phyloP scores from a whole-genome alignment of 2,329 filamentous ascomycete species.

The Aciculosporium take region DNA sequence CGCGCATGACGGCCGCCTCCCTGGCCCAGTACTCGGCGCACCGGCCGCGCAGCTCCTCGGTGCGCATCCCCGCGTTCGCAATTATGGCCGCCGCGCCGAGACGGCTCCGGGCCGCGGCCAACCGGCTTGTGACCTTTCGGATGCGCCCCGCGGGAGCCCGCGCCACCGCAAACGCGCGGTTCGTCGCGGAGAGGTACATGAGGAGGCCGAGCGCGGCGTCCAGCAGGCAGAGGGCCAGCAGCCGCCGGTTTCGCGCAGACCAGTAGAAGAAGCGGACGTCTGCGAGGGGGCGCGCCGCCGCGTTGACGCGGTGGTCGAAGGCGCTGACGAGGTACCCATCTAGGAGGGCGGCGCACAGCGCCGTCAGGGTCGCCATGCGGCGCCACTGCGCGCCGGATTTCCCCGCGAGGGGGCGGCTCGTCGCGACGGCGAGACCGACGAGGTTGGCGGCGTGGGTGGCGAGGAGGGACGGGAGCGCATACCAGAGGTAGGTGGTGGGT shows the following conservation, averaged over 20 bases:
- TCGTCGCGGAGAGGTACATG: constrained; percentile 66
- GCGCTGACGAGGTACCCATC: constrained; percentile 53
- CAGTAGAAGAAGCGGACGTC: constrained; percentile 63
- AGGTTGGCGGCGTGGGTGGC: constrained; percentile 73
- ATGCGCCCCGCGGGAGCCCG: constrained; percentile 51
- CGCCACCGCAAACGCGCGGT: constrained; percentile 57
- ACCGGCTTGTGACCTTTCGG: constrained; percentile 38
- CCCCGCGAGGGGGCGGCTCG: constrained; percentile 52
- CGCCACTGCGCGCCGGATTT: constrained; percentile 55
- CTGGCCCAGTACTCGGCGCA: constrained; percentile 66
- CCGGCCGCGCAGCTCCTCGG: constrained; percentile 52
- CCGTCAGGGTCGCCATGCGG: constrained; percentile 49
- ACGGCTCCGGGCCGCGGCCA: constrained; percentile 50
- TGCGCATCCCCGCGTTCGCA: constrained; percentile 64
- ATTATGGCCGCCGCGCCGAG: constrained; percentile 61
- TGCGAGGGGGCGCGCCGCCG: constrained; percentile 42
- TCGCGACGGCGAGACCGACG: constrained; percentile 54
- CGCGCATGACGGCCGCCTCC: constrained; percentile 57
- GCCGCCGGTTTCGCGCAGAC: constrained; percentile 49
- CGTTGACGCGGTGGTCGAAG: constrained; percentile 53
- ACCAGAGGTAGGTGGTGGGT: constrained; percentile 59
- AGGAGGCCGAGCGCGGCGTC: constrained; percentile 49
- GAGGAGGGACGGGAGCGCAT: constrained; percentile 59
- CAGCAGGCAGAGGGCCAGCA: constrained; percentile 46
- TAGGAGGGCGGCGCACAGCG: constrained; percentile 39